Percentiles rank a stretch among this genome's conserved stretches.
These are phyloP conservation scores for Pisolithus tinctorius DNA, from an alignment of 768 basidiomycete genomes.

Conservation along the genomic window DNA sequence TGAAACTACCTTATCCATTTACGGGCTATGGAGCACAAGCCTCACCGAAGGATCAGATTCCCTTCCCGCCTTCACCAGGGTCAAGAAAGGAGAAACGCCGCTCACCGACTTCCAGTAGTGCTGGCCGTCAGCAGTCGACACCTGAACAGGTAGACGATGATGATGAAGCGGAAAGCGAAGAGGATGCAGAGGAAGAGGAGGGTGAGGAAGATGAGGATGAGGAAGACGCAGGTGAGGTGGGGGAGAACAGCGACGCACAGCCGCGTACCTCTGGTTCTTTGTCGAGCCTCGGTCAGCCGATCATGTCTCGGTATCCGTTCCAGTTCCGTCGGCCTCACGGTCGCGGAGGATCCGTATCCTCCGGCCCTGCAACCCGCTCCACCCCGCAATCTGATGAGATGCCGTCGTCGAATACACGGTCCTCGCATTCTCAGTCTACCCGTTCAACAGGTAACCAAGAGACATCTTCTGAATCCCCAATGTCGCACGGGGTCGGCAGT, in stretches of 20 bases:
- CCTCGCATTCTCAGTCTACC: constrained; percentile 38
- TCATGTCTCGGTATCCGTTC: constrained; percentile 66
- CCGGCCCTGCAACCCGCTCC: constrained; percentile 34
- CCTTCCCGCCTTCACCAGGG: constrained; percentile 65
- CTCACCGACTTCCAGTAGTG: constrained; percentile 21
- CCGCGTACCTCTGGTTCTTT: constrained; percentile 73
- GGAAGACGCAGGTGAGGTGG: constrained; percentile 27
- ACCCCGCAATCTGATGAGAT: constrained; percentile 32
- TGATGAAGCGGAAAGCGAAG: constrained; percentile 14
- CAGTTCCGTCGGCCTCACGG: constrained; percentile 43
- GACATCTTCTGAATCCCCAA: constrained; percentile 50
- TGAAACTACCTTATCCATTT: constrained; percentile 67
- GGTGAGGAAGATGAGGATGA: constrained; percentile 42
- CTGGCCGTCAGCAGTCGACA: constrained; percentile 25
- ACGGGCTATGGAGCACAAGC: constrained; percentile 51
- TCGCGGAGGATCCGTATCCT: constrained; percentile 39
- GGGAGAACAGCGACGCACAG: constrained; percentile 44
- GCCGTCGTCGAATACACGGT: constrained; percentile 33
- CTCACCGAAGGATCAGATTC: constrained; percentile 60
- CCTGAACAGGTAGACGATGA: constrained; percentile 24
- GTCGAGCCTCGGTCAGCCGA: constrained; percentile 78
- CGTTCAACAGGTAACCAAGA: constrained; percentile 61
- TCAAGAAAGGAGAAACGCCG: constrained; percentile 34
- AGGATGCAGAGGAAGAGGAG: constrained; percentile 30
- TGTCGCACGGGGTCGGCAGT: constrained; percentile 34